Percentiles rank a stretch among this genome's conserved stretches.
Evolutionary conservation across 2,329 filamentous ascomycete genomes (phyloP).

Genomic region (Hansfordia pulvinata): DNA sequence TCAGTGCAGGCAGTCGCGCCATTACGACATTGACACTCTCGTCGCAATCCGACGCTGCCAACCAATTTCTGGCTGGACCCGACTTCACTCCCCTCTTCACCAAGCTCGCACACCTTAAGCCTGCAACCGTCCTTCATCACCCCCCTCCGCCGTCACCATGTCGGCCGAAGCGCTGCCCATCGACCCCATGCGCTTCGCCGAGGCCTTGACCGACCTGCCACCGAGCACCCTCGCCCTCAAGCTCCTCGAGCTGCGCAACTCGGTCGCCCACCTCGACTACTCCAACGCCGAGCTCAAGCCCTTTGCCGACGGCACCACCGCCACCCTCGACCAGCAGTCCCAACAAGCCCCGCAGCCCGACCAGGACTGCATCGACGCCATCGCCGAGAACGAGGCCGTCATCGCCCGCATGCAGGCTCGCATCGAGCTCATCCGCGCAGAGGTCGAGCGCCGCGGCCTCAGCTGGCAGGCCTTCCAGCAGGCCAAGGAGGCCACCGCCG

Average conservation of each 20-base stretch:
- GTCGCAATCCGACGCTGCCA: no score
- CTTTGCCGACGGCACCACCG: constrained; percentile 40
- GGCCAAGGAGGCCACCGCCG: constrained; percentile 1
- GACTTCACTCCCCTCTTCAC: no score
- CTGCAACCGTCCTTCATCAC: background rate
- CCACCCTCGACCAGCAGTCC: constrained; percentile 13
- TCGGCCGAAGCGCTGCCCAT: constrained; percentile 51
- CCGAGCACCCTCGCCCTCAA: constrained; percentile 57
- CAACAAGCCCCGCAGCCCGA: constrained; percentile 32
- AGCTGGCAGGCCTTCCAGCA: constrained; percentile 41
- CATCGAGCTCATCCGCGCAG: constrained; percentile 46
- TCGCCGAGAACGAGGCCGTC: constrained; percentile 56
- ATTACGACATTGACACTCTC: no score
- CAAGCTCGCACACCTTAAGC: no score
- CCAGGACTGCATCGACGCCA: constrained; percentile 59
- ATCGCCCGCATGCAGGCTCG: constrained; percentile 55
- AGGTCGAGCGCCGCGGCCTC: constrained; percentile 46
- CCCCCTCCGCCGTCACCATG: constrained; percentile 25
- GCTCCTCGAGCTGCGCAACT: constrained; percentile 63
- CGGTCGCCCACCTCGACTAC: constrained; percentile 58
- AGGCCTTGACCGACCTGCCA: constrained; percentile 54
- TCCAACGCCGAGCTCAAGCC: constrained; percentile 62
- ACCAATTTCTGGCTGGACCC: no score
- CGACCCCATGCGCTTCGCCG: constrained; percentile 46
- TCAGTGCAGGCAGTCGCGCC: no score